These are phyloP conservation scores for Akanthomyces uredinophilus DNA, from an alignment of 2,329 filamentous ascomycete genomes.

Conservation along the genomic window DNA sequence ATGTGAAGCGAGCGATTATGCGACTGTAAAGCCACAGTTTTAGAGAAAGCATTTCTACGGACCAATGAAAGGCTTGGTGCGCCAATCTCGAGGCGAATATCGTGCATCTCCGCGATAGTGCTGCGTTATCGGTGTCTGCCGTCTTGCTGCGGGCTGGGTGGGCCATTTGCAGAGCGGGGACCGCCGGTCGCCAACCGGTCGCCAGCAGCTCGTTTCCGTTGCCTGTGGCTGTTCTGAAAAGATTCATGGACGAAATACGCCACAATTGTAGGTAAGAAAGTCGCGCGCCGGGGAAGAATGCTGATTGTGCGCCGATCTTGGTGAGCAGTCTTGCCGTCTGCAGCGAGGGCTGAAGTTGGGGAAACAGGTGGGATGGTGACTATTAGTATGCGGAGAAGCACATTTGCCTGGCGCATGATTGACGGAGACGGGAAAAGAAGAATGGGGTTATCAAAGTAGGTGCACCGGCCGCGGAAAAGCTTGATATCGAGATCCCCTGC, in stretches of 20 bases:
- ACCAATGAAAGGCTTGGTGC: neutral
- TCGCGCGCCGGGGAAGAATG: neutral
- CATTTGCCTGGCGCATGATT: neutral
- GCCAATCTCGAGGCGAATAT: neutral
- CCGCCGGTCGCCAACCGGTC: slow-evolving; percentile 1
- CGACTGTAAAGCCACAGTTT: neutral
- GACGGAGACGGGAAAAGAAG: neutral
- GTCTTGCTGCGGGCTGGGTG: neutral
- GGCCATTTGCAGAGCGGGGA: neutral
- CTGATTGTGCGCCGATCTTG: neutral
- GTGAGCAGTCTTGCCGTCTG: no score
- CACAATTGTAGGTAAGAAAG: no score
- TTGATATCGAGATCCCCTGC: neutral
- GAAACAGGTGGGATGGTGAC: neutral
- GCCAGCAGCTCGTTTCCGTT: neutral
- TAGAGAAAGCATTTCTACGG: no score
- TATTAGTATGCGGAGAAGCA: neutral
- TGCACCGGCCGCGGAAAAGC: neutral
- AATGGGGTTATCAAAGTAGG: neutral
- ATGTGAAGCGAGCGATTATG: neutral
- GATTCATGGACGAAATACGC: neutral
- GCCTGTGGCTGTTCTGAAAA: neutral
- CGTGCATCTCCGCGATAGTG: slow-evolving; percentile 4
- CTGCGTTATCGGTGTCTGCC: slow-evolving; percentile 7
- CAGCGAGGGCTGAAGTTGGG: neutral